Evolutionary conservation across 164 flowering plant genomes (phyloP), one percentile per base, ranked within the genome.

Genomic region (Sedum album): DNA sequence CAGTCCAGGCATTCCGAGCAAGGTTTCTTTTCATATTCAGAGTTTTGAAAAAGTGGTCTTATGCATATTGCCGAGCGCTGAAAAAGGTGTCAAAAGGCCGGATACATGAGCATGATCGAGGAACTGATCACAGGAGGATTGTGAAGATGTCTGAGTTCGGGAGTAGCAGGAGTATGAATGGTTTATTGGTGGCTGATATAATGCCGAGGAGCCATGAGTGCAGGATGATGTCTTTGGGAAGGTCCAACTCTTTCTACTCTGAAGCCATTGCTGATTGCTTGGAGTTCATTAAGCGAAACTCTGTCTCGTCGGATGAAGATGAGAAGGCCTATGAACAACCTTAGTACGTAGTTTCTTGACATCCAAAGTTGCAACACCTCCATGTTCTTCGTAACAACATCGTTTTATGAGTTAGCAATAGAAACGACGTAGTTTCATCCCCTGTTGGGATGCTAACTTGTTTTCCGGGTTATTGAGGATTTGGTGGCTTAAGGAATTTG

Each of bases 201-300:
- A 67, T 57, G 10, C 53, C 25, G 30, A 26, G 33, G 21, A 53
- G 49, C 49, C 31, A 20, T 9, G 51, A 26, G n/a, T 55, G 51
- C 6, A 75, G 75, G 73, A 60, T 80, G 20, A 65, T 46, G 18
- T 36, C 48, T 10, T 65, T 65, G 20, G 77, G 75, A 0, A 80
- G 86, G 6, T 83, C 91, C 2, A 86, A 87, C 69, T 85, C 91
- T 2, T 89, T 89, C 72, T 85, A 85, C 62, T 75, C 90, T 0
- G 91, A 89, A 77, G 95, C 95, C 25, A 89, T 89, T 62, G 88
- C 87, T 0, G 95, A 89, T 51, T 89, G 95, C 76, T 75, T 89
- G 78, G 95, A 89, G 77, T 89, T 86, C 70, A 89, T 89, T 75
- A 86, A 84, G 68, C 66, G 86, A 11, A 70, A 83, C 1, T 81